Percentiles rank a stretch among this genome's conserved stretches.
Evolutionary conservation across 2,329 filamentous ascomycete genomes (phyloP).

Genomic region (Penicillium occitanis): DNA sequence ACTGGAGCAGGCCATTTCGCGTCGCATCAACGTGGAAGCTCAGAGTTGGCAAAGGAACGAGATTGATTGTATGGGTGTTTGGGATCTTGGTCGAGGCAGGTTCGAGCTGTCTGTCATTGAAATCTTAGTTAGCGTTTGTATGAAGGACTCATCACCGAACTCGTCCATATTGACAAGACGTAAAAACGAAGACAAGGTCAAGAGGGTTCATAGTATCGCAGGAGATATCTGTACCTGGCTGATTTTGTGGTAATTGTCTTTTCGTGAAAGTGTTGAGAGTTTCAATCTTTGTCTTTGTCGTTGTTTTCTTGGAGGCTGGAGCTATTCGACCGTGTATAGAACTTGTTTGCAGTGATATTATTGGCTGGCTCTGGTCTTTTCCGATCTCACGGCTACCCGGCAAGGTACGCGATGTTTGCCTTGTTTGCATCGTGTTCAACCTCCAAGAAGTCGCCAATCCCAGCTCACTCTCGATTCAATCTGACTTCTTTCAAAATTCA

Average conservation of each 20-base stretch:
- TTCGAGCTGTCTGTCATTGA: neutral
- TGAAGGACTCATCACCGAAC: neutral
- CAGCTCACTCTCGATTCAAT: neutral
- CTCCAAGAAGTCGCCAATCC: neutral
- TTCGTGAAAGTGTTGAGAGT: neutral
- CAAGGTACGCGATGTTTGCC: neutral
- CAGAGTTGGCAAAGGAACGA: no score
- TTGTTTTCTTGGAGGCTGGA: constrained; percentile 5
- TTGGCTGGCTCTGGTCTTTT: neutral
- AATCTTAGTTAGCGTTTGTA: neutral
- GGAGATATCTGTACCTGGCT: neutral
- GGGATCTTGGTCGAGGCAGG: neutral
- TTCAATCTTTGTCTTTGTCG: neutral
- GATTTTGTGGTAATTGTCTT: neutral
- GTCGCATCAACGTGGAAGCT: neutral
- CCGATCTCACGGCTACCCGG: neutral
- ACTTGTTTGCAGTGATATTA: neutral
- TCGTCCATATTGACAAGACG: neutral
- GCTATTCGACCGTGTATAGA: neutral
- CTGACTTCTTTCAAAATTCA: neutral
- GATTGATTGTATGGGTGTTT: neutral
- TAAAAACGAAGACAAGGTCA: neutral
- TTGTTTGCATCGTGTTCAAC: neutral
- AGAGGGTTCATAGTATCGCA: no score
- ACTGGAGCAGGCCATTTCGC: neutral